These are phyloP conservation scores for Chaetomiaceae sp. DNA, from an alignment of 2,329 filamentous ascomycete genomes.

Conservation along the genomic window DNA sequence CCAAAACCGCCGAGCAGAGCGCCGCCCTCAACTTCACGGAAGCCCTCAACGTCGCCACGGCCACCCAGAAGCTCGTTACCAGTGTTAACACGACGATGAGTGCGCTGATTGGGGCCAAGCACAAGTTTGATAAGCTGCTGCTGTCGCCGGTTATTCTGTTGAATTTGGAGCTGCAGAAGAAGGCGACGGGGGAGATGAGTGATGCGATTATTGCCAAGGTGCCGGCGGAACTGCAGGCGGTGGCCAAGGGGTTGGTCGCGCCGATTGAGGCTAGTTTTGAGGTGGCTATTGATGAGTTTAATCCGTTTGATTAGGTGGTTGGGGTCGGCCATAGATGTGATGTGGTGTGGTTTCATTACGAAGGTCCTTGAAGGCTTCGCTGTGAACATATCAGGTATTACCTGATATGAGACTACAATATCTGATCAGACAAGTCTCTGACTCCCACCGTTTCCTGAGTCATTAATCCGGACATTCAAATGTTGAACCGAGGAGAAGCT, in stretches of 20 bases:
- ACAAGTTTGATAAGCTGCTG: slow-evolving; percentile 41
- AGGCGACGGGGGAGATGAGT: slow-evolving; percentile 37
- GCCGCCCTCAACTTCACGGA: slow-evolving; percentile 36
- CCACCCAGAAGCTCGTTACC: slow-evolving; percentile 34
- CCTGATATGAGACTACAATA: no score
- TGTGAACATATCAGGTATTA: no score
- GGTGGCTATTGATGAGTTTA: slow-evolving; percentile 31
- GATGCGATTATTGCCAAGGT: slow-evolving; percentile 38
- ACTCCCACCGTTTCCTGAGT: no score
- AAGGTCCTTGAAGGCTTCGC: no score
- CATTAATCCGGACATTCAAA: no score
- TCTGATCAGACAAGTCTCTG: no score
- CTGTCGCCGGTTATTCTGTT: slow-evolving; percentile 41
- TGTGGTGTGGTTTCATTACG: no score
- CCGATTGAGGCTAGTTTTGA: slow-evolving; percentile 39
- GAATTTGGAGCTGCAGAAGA: slow-evolving; percentile 39
- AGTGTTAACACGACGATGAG: slow-evolving; percentile 38
- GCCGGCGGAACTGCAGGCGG: slow-evolving; percentile 30
- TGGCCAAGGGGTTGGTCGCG: slow-evolving; percentile 35
- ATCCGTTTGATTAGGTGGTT: not conserved
- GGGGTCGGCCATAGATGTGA: no score
- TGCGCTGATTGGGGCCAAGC: slow-evolving; percentile 38
- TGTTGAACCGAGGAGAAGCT: no score
- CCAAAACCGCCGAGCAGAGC: slow-evolving; percentile 35
- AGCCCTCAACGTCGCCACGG: slow-evolving; percentile 36